phyloP scores from a whole-genome alignment of 345 rosid species.

The Citrus inodora region DNA sequence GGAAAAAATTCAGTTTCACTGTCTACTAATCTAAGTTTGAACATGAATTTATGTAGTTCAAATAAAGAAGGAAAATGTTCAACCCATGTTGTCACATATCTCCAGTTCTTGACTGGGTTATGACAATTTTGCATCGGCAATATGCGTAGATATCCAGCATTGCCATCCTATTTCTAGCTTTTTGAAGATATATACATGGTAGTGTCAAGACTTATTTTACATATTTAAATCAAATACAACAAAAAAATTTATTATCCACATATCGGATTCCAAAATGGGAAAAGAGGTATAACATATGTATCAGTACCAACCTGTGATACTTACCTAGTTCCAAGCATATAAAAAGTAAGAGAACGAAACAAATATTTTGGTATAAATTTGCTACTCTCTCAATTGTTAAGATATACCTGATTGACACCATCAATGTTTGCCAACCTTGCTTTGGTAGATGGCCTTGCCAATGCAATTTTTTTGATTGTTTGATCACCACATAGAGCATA shows the following conservation, averaged over 20 bases:
- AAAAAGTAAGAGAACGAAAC: background rate
- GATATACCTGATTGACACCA: slow-evolving; percentile 50
- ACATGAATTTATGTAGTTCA: too few relatives aligned
- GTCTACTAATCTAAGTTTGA: background rate
- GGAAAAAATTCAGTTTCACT: background rate
- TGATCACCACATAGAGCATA: slow-evolving; percentile 48
- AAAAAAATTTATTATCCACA: background rate
- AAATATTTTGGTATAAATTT: background rate
- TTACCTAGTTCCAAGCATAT: background rate
- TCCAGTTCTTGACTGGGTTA: background rate
- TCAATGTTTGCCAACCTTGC: slow-evolving; percentile 47
- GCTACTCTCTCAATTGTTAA: background rate
- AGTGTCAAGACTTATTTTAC: background rate
- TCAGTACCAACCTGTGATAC: background rate
- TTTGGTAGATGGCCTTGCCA: slow-evolving; percentile 43
- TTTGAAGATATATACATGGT: background rate
- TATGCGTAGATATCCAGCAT: background rate
- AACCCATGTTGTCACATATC: background rate
- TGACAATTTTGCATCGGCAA: background rate
- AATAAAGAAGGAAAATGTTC: too few relatives aligned
- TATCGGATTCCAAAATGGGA: background rate
- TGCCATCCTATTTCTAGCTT: background rate
- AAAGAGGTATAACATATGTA: background rate
- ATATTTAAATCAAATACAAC: background rate
- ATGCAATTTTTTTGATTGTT: slow-evolving; percentile 38